Evolutionary conservation across 768 basidiomycete species (phyloP), one percentile per base, ranked within the genome.

Genomic region (Sutorius australiensis): DNA sequence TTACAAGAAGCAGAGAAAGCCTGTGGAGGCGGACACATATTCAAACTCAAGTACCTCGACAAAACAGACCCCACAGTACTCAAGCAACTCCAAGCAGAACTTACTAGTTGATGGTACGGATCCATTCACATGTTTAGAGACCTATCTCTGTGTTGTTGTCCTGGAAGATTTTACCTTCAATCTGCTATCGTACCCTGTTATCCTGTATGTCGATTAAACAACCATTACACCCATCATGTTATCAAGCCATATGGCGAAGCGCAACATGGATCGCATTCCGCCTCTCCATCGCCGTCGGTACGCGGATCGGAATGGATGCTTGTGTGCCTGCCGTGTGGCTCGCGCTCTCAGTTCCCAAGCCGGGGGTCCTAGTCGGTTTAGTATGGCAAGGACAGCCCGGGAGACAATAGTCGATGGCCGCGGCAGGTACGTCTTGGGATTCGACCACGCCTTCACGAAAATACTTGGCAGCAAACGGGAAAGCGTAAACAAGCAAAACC

Each of bases 21-120:
- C 11, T 81, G 79, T 54, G 81, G 82, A 33, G 88, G 89, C 8
- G 67, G 78, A 1, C 72, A 77, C 17, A 69, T 72, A 7, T 86
- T 95, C 70, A 80, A 87, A 51, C 69, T 69, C 6, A 68, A 67
- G 11, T 89, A 84, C 62, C 73, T 93, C 13, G 69, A 73, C 9
- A 80, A 82, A 56, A 80, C 86, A 16, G 92, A 94, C 64, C 81
- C 87, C 4, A 74, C 79, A 1, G 80, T 93, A n/a, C 73, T 92
- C 14, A 76, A 81, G 56, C 89, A 91, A 64, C 80, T 92, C 45
- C 78, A 82, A 60, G 73, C 72, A 33, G 81, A 79, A 61, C 66
- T 86, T 28, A 49, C 59, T 2, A 48, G 54, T 24, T 59, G 30
- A 46, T 28, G 52, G 13, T 40, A 30, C 3, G n/a, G 16, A 39